phyloP scores from a whole-genome alignment of 108 stramenopile genomes.

The Nitzschia palea region DNA sequence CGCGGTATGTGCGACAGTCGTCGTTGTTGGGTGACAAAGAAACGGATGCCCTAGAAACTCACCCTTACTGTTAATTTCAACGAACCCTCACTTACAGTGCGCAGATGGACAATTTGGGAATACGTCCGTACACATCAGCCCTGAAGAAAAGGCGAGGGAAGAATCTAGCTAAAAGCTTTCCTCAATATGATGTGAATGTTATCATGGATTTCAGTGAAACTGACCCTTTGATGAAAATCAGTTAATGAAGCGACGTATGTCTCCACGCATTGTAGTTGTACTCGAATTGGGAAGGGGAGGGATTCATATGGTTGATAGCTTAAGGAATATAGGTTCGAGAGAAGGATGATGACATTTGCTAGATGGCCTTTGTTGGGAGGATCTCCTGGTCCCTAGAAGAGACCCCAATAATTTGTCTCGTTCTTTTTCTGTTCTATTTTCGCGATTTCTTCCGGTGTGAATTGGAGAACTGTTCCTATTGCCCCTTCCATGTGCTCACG shows the following conservation, averaged over 20 bases:
- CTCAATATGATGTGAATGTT: constrained; percentile 53
- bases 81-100: constrained; percentile 43
- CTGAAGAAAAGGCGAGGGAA: constrained; percentile 42
- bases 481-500: constrained; percentile 87
- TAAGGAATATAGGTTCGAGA: too few species aligned
- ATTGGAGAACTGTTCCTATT: constrained; percentile 85
- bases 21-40: too few species aligned
- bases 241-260: too few species aligned
- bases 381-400: too few species aligned
- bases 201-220: constrained; percentile 38
- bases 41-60: background rate
- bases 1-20: too few species aligned
- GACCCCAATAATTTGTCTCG: constrained; percentile 64
- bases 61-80: background rate
- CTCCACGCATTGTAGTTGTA: background rate
- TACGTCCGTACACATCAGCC: constrained; percentile 66
- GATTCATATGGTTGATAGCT: too few species aligned
- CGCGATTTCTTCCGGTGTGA: constrained; percentile 66
- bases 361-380: too few species aligned
- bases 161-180: constrained; percentile 36
- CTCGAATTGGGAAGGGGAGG: background rate
- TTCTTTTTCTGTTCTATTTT: constrained; percentile 75
- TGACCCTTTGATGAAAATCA: constrained; percentile 3
- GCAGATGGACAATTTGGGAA: constrained; percentile 82
- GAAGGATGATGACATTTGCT: too few species aligned